Conservation (phyloP, 2,329 filamentous ascomycete species). For the Cytospora mali region DNA sequence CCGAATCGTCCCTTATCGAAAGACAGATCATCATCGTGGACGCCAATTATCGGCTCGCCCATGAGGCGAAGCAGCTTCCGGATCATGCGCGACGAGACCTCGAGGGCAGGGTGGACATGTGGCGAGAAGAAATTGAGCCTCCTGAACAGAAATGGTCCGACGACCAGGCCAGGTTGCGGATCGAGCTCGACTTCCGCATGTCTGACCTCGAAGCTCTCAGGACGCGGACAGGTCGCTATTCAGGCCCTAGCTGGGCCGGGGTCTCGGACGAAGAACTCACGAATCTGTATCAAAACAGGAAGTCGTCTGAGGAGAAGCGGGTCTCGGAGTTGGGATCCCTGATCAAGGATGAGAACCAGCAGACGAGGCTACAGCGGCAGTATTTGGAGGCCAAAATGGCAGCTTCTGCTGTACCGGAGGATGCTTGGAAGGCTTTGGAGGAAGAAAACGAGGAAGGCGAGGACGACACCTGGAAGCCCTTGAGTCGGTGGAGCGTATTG, state of each 20-base stretch:
- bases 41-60: not conserved
- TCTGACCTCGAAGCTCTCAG: not conserved
- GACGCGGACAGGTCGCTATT: not conserved
- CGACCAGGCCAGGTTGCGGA: not conserved
- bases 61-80: not conserved
- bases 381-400: not conserved
- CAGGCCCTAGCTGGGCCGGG: not conserved
- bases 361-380: not conserved
- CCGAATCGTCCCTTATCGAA: not conserved
- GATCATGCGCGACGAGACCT: not conserved
- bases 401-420: not conserved
- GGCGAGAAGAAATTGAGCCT: not conserved
- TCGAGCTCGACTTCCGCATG: not conserved
- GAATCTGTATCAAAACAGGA: not conserved
- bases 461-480: not conserved
- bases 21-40: not conserved
- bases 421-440: not conserved
- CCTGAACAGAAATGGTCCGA: not conserved
- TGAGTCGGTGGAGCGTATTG: not conserved
- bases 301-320: not conserved
- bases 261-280: not conserved
- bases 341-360: not conserved
- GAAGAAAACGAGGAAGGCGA: not conserved
- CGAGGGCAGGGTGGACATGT: not conserved
- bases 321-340: not conserved